Evolutionary conservation across 2,329 filamentous ascomycete species (phyloP).

Genomic region (Intubia oerlemansii): DNA sequence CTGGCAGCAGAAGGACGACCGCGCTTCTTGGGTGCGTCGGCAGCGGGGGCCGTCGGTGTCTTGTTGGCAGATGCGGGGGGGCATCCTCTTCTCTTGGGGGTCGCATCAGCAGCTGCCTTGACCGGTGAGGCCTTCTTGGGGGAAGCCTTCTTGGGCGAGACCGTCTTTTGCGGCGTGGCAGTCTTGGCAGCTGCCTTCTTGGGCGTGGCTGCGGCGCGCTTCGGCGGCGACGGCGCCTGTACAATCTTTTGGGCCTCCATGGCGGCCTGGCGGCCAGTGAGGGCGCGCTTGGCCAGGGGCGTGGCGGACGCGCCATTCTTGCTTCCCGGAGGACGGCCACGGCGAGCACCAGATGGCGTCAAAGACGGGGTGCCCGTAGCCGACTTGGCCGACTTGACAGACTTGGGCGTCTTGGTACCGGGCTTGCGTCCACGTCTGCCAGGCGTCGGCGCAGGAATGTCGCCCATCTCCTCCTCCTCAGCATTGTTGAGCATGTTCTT

Average conservation of each 20-base stretch:
- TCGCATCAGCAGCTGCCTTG: too few species aligned
- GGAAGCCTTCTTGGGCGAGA: too few species aligned
- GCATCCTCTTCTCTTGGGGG: too few species aligned
- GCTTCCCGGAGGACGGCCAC: conserved; percentile 3
- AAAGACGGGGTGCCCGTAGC: too few species aligned
- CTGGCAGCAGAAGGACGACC: background rate
- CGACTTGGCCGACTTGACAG: background rate
- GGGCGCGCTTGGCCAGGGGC: background rate
- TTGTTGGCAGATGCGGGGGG: too few species aligned
- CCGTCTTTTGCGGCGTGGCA: too few species aligned
- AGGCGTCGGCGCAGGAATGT: background rate
- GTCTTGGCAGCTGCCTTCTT: conserved; percentile 2
- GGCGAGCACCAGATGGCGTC: conserved; percentile 1
- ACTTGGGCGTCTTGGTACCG: conserved; percentile 1
- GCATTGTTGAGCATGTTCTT: background rate
- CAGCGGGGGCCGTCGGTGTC: background rate
- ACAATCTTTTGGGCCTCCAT: conserved; percentile 3
- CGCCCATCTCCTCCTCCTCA: background rate
- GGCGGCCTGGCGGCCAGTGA: conserved; percentile 4
- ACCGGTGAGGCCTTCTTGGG: too few species aligned
- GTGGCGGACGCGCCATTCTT: background rate
- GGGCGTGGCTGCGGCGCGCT: background rate
- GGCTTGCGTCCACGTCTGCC: conserved; percentile 1
- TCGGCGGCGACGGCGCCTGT: conserved; percentile 1
- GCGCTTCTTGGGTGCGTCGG: background rate